These are phyloP conservation scores for Daedalea quercina DNA, from an alignment of 768 basidiomycete species.

Conservation along the genomic window DNA sequence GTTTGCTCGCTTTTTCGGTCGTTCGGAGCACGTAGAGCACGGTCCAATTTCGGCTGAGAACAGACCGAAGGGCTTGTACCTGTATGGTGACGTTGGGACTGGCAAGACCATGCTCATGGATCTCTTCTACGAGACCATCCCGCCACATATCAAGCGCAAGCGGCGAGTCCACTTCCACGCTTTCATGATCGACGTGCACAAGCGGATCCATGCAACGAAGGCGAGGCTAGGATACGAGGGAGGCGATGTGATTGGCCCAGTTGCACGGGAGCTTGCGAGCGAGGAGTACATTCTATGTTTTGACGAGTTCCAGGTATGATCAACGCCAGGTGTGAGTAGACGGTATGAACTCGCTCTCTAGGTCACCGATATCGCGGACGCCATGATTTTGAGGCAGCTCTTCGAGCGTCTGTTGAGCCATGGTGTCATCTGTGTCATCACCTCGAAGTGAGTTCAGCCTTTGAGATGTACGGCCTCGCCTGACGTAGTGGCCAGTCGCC, in stretches of 20 bases:
- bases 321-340: background rate
- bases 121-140: slow-evolving; percentile 84
- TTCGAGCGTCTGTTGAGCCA: slow-evolving; percentile 80
- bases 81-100: slow-evolving; percentile 95
- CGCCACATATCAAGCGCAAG: slow-evolving; percentile 56
- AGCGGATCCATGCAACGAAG: slow-evolving; percentile 81
- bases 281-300: slow-evolving; percentile 89
- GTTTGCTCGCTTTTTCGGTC: slow-evolving; percentile 26
- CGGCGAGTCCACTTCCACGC: slow-evolving; percentile 96
- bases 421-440: slow-evolving; percentile 93
- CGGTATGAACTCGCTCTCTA: slow-evolving; percentile 18
- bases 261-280: slow-evolving; percentile 79
- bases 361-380: slow-evolving; percentile 97
- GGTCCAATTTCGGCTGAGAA: slow-evolving; percentile 34
- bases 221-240: slow-evolving; percentile 56
- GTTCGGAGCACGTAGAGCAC: slow-evolving; percentile 11
- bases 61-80: slow-evolving; percentile 84
- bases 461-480: background rate
- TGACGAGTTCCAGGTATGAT: slow-evolving; percentile 90
- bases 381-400: slow-evolving; percentile 92
- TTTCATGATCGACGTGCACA: slow-evolving; percentile 99
- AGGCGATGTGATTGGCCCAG: slow-evolving; percentile 81
- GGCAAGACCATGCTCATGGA: slow-evolving; percentile 99
- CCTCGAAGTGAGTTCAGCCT: slow-evolving; percentile 77
- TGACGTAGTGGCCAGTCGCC: slow-evolving; percentile 53